Evolutionary conservation across 805 yeast species (phyloP), one percentile per base, ranked within the genome.

Genomic region (Saccharomycodes ludwigii): DNA sequence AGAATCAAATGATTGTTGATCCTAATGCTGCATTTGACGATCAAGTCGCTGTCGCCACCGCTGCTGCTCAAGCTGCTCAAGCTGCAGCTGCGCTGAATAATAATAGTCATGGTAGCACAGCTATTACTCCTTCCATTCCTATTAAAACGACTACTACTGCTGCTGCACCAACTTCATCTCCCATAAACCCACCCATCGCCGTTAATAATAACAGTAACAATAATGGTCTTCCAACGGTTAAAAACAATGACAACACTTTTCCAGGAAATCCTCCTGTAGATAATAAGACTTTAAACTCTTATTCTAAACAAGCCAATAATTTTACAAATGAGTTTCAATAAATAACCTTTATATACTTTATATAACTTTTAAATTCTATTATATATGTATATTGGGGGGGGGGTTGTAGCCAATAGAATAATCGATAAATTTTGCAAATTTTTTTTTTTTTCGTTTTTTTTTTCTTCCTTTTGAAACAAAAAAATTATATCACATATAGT

Each of bases 41-140:
- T 30, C 58, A 53, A 40, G 58, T 53, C 2, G 57, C 56, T 3
- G 58, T 57, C 15, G 57, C 58, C 3, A 51, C 58, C 5, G 59
- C 57, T 1, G 56, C 56, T 8, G 56, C 56, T 5, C 51, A 47
- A 18, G 56, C 56, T 2, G 51, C 50, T 16, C 51, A 54, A 7
- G 42, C 46, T 15, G 56, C 55, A n/a, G n/a, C n/a, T n/a, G n/a
- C n/a, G n/a, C n/a, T n/a, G n/a, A n/a, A n/a, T n/a, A n/a, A n/a
- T n/a, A n/a, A n/a, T n/a, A n/a, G n/a, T n/a, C n/a, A n/a, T n/a
- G n/a, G n/a, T n/a, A n/a, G n/a, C n/a, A n/a, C n/a, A n/a, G n/a
- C n/a, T n/a, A n/a, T n/a, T n/a, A n/a, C n/a, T n/a, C n/a, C n/a
- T n/a, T n/a, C n/a, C n/a, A n/a, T n/a, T n/a, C n/a, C n/a, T n/a